A percentile compares a stretch with the other conserved stretches of the same genome.
Evolutionary conservation across 2,329 filamentous ascomycete genomes (phyloP).

Genomic region (Blastomyces parvus): DNA sequence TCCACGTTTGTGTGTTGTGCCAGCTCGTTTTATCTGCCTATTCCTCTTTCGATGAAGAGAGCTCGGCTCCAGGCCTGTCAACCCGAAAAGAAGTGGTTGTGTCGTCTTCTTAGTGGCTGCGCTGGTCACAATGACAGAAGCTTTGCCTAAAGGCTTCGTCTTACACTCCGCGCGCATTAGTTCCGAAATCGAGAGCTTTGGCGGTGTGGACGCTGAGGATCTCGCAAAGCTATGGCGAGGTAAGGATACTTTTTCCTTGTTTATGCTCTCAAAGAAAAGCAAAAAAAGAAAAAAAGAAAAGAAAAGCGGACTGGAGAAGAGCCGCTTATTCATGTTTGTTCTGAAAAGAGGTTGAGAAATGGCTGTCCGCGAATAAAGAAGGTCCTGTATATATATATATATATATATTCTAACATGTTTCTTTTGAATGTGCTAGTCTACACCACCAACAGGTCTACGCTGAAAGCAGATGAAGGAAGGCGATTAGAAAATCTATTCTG

Average conservation of each 20-base stretch:
- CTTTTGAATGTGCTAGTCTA: slow-evolving; percentile 31
- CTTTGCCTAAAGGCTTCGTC: slow-evolving; percentile 34
- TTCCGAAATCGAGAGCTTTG: slow-evolving; percentile 29
- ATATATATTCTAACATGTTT: slow-evolving; percentile 5
- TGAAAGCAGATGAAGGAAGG: slow-evolving; percentile 32
- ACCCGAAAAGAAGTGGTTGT: slow-evolving; percentile 4
- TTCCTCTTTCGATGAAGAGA: neutral
- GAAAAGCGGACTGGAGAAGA: neutral
- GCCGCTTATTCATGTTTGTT: neutral
- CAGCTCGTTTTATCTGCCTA: neutral
- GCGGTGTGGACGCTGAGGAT: slow-evolving; percentile 32
- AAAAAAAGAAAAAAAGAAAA: neutral
- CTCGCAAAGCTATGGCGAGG: slow-evolving; percentile 43
- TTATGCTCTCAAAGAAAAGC: neutral
- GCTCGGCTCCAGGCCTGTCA: neutral
- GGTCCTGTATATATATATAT: neutral
- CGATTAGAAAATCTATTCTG: slow-evolving; percentile 46
- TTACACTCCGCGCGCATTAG: slow-evolving; percentile 29
- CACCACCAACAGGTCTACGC: slow-evolving; percentile 35
- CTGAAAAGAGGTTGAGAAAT: neutral
- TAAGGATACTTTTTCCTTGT: slow-evolving; percentile 21
- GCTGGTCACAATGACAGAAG: slow-evolving; percentile 30
- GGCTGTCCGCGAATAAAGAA: neutral
- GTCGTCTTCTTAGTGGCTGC: neutral
- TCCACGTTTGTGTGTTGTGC: neutral